Conservation (phyloP, 495 filamentous ascomycete species). For the Hypoxylon crocopeplum region DNA sequence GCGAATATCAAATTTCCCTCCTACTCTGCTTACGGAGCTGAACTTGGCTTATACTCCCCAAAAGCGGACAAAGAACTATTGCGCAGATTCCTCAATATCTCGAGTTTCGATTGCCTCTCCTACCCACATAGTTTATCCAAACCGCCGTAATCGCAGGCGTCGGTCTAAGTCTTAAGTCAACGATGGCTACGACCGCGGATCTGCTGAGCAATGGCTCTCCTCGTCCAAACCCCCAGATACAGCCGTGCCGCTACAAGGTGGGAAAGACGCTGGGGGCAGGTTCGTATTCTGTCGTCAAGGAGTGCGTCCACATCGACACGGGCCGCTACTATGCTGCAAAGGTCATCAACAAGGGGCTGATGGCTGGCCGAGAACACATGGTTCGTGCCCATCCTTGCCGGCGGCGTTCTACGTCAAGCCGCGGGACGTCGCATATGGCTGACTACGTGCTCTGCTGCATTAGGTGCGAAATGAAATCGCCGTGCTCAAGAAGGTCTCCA, state of each 20-base stretch:
- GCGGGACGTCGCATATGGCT: slow-evolving; percentile 9
- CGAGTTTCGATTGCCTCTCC: slow-evolving; percentile 1
- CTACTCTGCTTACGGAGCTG: no score
- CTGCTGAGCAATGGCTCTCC: slow-evolving; percentile 38
- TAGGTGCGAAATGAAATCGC: slow-evolving; percentile 98
- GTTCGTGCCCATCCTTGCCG: slow-evolving; percentile 56
- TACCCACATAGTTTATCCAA: neutral
- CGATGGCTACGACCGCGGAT: slow-evolving; percentile 44
- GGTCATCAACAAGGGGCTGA: slow-evolving; percentile 98
- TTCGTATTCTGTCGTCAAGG: slow-evolving; percentile 98
- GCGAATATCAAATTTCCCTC: no score
- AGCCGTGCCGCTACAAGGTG: slow-evolving; percentile 86
- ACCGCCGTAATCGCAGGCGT: neutral
- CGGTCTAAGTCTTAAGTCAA: neutral
- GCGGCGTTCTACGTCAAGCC: neutral
- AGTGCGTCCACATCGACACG: slow-evolving; percentile 98
- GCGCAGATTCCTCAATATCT: no score
- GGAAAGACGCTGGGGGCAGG: slow-evolving; percentile 96
- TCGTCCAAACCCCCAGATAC: slow-evolving; percentile 52
- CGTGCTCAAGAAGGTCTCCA: slow-evolving; percentile 92
- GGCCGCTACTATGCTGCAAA: slow-evolving; percentile 98
- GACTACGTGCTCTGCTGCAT: slow-evolving; percentile 8
- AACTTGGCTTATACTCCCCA: no score
- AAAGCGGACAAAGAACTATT: no score
- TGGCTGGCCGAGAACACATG: slow-evolving; percentile 98